A percentile compares a stretch with the other conserved stretches of the same genome.
Conservation (phyloP, 2,329 filamentous ascomycete genomes). For the Neobulgaria alba region DNA sequence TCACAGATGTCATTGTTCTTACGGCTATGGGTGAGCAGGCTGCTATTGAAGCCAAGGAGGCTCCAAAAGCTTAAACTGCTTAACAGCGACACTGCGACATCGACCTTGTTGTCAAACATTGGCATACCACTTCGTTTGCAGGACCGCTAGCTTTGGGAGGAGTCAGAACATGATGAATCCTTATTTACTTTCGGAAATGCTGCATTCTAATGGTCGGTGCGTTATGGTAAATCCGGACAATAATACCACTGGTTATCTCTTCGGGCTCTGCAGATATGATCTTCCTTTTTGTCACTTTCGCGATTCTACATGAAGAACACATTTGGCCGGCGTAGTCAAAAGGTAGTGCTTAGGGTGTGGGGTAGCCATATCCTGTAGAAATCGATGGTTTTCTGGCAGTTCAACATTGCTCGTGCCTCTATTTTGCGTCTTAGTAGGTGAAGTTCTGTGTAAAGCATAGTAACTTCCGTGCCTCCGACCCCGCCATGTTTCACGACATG, state of each 20-base stretch:
- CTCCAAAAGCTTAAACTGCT: conserved; percentile 40
- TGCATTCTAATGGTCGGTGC: conserved; percentile 36
- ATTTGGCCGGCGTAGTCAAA: conserved; percentile 30
- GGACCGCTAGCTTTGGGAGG: conserved; percentile 15
- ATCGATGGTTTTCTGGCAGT: conserved; percentile 20
- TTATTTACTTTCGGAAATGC: conserved; percentile 24
- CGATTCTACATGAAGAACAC: conserved; percentile 25
- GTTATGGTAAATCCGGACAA: conserved; percentile 36
- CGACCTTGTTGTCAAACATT: conserved; percentile 26
- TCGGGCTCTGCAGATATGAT: conserved; percentile 22
- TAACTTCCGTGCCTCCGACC: no score
- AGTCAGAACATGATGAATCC: conserved; percentile 21
- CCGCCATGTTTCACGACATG: no score
- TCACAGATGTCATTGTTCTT: conserved; percentile 77
- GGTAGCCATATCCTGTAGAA: conserved; percentile 26
- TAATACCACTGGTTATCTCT: conserved; percentile 35
- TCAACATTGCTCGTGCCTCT: not conserved
- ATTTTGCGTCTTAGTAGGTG: not conserved
- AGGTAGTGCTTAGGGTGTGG: conserved; percentile 24
- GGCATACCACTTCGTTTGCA: conserved; percentile 23
- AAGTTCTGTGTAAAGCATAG: no score
- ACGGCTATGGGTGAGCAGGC: conserved; percentile 94
- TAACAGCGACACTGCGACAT: conserved; percentile 17
- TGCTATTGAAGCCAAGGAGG: conserved; percentile 91
- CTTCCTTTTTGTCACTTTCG: conserved; percentile 20